Evolutionary conservation across 257 asterid genomes (phyloP), one percentile per base, ranked within the genome.

Genomic region (Nicotiana obtusifolia): DNA sequence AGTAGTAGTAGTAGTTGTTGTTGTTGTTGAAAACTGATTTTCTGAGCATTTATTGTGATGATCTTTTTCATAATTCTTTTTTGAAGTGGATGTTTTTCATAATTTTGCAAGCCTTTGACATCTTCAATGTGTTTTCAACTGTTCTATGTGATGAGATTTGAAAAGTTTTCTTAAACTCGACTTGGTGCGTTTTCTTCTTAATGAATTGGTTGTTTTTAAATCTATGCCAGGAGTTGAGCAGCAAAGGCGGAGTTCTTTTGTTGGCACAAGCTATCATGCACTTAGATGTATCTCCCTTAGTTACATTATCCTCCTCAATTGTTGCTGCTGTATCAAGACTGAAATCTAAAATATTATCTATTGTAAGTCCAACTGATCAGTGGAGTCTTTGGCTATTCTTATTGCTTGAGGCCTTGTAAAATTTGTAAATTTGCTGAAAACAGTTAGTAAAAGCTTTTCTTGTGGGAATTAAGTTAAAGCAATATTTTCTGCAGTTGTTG

Each of bases 231-330:
- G 98, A 93, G 88, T 84, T 96, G 84, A 94, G 97, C 83, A 86
- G 93, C 91, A 93, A 93, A 84, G 98, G 99, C 75, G 98, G 98
- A 26, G 88, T 88, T 75, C 94, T 96, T 81, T 69, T 91, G 80
- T 90, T 96, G 87, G 94, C 89, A 81, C 93, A 87, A 82, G 88
- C 95, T 67, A 92, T 94, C 78, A 85, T 96, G 91, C 86, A 86
- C 86, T 87, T 96, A 84, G 87, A 88, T 81, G 67, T 86, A 84
- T 86, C 95, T 41, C 88, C 89, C 69, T 82, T 73, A 62, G 84
- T 87, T 85, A 84, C 68, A 64, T 84, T 83, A 67, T 83, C 87
- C 41, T 76, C 92, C 75, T 82, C 84, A 10, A 82, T 88, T 82
- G 81, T 89, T 84, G 89, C 93, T 79, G 88, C 97, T 68, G 85